Percentiles rank a stretch among this genome's conserved stretches.
These are phyloP conservation scores for Cutaneotrichosporon cutaneum DNA, from an alignment of 1,284 basidiomycete genomes.

Conservation along the genomic window DNA sequence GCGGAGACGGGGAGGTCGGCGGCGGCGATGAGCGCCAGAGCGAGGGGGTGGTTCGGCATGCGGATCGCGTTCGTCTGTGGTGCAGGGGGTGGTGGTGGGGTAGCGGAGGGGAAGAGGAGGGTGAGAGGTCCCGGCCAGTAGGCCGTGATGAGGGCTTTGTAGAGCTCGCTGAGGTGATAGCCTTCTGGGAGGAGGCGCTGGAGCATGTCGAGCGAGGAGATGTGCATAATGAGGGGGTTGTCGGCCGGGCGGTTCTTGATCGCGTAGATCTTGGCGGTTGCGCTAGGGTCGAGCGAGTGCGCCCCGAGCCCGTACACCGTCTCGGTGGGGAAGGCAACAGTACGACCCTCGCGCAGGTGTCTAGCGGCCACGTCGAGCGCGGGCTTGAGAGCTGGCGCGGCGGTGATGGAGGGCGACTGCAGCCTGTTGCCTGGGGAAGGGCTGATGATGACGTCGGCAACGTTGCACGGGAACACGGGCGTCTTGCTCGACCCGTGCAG, in stretches of 20 bases:
- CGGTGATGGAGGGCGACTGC: conserved; percentile 36
- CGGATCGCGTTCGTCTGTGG: conserved; percentile 78
- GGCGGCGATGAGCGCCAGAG: conserved; percentile 80
- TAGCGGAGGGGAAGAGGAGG: conserved; percentile 76
- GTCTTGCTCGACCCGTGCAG: not conserved
- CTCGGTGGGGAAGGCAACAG: conserved; percentile 92
- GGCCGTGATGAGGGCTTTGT: conserved; percentile 68
- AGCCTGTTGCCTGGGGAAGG: conserved; percentile 28
- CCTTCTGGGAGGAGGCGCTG: conserved; percentile 64
- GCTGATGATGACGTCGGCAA: not conserved
- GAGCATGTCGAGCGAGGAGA: conserved; percentile 83
- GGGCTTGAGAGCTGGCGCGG: conserved; percentile 25
- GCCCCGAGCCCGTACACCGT: conserved; percentile 98
- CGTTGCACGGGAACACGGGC: not conserved
- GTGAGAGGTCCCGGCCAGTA: conserved; percentile 98
- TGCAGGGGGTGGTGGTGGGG: conserved; percentile 47
- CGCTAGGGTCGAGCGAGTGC: conserved; percentile 65
- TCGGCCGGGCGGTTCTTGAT: conserved; percentile 92
- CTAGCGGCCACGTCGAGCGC: conserved; percentile 40
- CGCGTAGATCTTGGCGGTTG: conserved; percentile 74
- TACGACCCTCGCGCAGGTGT: conserved; percentile 42
- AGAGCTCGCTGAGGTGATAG: conserved; percentile 64
- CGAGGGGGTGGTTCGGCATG: conserved; percentile 92
- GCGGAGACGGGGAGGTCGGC: conserved; percentile 80
- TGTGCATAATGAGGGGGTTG: conserved; percentile 97